Evolutionary conservation across 495 filamentous ascomycete species (phyloP).

Genomic region (Hypoxylon fragiforme): DNA sequence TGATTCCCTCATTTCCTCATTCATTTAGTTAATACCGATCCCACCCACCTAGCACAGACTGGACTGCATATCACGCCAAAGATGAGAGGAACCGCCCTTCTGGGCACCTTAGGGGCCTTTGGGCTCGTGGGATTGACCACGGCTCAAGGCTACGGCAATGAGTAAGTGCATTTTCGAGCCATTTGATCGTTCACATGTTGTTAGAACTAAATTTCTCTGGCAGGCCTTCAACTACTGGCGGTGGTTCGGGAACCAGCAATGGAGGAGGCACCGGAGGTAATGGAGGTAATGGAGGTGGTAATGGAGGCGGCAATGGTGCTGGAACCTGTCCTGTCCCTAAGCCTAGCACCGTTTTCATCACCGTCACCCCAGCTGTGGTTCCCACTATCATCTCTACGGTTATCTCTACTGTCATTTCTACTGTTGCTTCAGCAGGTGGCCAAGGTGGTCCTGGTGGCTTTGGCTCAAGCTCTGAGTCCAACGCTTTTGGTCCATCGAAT

Average conservation of each 20-base stretch:
- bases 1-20: background rate
- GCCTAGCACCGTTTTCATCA: slow-evolving; percentile 42
- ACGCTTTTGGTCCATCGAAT: slow-evolving; percentile 21
- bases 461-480: slow-evolving; percentile 19
- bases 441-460: slow-evolving; percentile 27
- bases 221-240: slow-evolving; percentile 15
- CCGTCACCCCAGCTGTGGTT: slow-evolving; percentile 30
- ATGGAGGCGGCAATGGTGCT: slow-evolving; percentile 13
- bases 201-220: slow-evolving; percentile 6
- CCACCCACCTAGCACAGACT: slow-evolving; percentile 15
- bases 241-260: slow-evolving; percentile 9
- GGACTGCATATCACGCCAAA: slow-evolving; percentile 17
- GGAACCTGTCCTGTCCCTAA: slow-evolving; percentile 34
- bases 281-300: background rate
- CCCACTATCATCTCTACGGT: slow-evolving; percentile 38
- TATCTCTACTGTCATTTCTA: slow-evolving; percentile 34
- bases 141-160: slow-evolving; percentile 34
- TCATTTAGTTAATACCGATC: background rate
- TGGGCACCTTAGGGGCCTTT: slow-evolving; percentile 29
- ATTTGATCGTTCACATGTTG: background rate
- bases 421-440: slow-evolving; percentile 18
- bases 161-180: slow-evolving; percentile 17
- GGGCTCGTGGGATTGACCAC: slow-evolving; percentile 32
- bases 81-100: slow-evolving; percentile 34
- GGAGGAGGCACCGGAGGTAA: slow-evolving; percentile 3